phyloP scores from a whole-genome alignment of 805 yeast genomes.

The Cyberlindnera japonica region DNA sequence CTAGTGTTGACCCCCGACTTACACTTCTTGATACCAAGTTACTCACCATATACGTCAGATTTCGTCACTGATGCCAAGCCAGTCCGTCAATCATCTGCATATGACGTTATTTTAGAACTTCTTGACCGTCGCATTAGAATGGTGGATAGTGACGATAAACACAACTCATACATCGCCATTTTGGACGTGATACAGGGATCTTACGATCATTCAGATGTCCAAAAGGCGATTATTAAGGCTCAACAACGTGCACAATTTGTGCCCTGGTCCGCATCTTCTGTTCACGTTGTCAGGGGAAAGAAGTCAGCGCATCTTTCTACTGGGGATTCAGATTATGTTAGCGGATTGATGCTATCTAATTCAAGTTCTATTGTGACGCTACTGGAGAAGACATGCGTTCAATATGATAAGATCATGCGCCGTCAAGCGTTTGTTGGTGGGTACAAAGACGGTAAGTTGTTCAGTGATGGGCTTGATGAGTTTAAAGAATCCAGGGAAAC shows the following conservation, averaged over 20 bases:
- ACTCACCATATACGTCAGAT: slow-evolving; percentile 73
- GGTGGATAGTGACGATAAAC: slow-evolving; percentile 48
- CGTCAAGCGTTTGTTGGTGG: slow-evolving; percentile 82
- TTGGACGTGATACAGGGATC: slow-evolving; percentile 65
- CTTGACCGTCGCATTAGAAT: slow-evolving; percentile 74
- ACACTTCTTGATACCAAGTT: slow-evolving; percentile 71
- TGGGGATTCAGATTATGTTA: slow-evolving; percentile 44
- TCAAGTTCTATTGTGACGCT: slow-evolving; percentile 70
- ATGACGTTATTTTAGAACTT: slow-evolving; percentile 81
- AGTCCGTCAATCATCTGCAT: slow-evolving; percentile 68
- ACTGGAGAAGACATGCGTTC: slow-evolving; percentile 62
- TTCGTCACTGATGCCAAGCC: slow-evolving; percentile 56
- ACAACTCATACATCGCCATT: slow-evolving; percentile 59
- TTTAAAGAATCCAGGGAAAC: slow-evolving; percentile 75
- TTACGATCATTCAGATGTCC: slow-evolving; percentile 65
- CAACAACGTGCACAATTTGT: slow-evolving; percentile 70
- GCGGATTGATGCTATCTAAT: slow-evolving; percentile 83
- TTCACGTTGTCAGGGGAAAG: slow-evolving; percentile 73
- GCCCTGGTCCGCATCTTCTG: slow-evolving; percentile 79
- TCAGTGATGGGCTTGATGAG: slow-evolving; percentile 48
- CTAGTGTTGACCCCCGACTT: slow-evolving; percentile 82
- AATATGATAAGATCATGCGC: slow-evolving; percentile 75
- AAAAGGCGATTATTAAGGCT: slow-evolving; percentile 60
- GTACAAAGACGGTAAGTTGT: slow-evolving; percentile 47
- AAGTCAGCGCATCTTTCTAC: slow-evolving; percentile 54